Conservation (phyloP, 2,329 filamentous ascomycete species). For the Colletotrichum musicola region DNA sequence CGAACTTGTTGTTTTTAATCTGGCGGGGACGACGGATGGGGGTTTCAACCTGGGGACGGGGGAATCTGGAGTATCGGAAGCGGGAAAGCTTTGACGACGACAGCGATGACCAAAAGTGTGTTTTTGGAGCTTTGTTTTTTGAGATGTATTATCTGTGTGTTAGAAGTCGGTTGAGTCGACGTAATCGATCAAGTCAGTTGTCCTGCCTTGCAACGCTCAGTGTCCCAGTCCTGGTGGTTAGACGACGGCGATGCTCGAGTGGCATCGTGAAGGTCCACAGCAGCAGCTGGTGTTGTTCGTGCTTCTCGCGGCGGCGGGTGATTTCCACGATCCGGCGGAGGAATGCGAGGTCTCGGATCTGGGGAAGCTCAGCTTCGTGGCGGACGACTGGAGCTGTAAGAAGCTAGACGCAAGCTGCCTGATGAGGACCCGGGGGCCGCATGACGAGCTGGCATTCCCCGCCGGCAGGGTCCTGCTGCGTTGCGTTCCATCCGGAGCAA, state of each 20-base stretch:
- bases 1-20: neutral
- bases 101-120: constrained; percentile 12
- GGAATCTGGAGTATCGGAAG: constrained; percentile 22
- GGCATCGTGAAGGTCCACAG: neutral
- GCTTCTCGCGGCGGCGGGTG: neutral
- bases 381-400: neutral
- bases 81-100: neutral
- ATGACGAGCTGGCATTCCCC: neutral
- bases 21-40: neutral
- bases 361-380: neutral
- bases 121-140: neutral
- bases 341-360: neutral
- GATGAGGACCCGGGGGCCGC: neutral
- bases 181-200: neutral
- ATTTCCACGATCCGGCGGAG: neutral
- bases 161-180: neutral
- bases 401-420: neutral
- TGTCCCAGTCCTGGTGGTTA: neutral
- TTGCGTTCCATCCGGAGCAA: neutral
- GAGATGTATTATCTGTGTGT: neutral
- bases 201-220: neutral
- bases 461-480: neutral
- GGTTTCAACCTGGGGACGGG: neutral
- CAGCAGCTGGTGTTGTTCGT: neutral
- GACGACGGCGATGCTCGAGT: neutral